A percentile compares a stretch with the other conserved stretches of the same genome.
Evolutionary conservation across 2,329 filamentous ascomycete species (phyloP).

Genomic region (Sporothrix curviconia): DNA sequence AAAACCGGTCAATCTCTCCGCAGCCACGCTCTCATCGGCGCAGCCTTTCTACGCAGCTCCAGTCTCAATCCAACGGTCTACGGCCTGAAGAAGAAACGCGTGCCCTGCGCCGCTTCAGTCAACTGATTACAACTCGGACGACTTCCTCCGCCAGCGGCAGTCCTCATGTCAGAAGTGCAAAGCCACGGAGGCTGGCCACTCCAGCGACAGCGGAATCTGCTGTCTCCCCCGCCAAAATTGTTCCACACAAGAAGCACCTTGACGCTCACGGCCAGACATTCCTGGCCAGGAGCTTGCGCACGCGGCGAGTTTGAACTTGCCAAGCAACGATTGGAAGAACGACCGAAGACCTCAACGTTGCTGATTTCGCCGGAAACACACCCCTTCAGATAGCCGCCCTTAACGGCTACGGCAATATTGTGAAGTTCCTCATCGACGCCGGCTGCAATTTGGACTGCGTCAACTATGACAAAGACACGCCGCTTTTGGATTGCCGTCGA

Average conservation of each 20-base stretch:
- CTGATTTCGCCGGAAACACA: slow-evolving; percentile 94
- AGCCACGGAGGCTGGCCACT: slow-evolving; percentile 49
- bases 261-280: slow-evolving; percentile 90
- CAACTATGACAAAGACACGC: slow-evolving; percentile 81
- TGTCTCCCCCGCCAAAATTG: slow-evolving; percentile 62
- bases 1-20: slow-evolving; percentile 53
- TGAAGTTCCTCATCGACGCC: slow-evolving; percentile 76
- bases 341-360: slow-evolving; percentile 84
- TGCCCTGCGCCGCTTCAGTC: slow-evolving; percentile 56
- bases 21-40: slow-evolving; percentile 52
- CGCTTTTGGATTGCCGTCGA: slow-evolving; percentile 93
- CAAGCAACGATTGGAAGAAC: slow-evolving; percentile 66
- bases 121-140: slow-evolving; percentile 61
- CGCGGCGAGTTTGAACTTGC: slow-evolving; percentile 75
- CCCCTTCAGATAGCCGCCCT: slow-evolving; percentile 89
- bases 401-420: slow-evolving; percentile 79
- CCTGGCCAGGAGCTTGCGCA: slow-evolving; percentile 82
- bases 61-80: slow-evolving; percentile 50
- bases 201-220: slow-evolving; percentile 52
- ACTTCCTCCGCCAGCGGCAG: slow-evolving; percentile 57
- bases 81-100: slow-evolving; percentile 53
- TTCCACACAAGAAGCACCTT: slow-evolving; percentile 73
- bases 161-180: slow-evolving; percentile 52
- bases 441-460: slow-evolving; percentile 77
- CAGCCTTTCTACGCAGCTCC: slow-evolving; percentile 58